Evolutionary conservation across 352 stramenopile genomes (phyloP), one percentile per base, ranked within the genome.

Genomic region (Globisporangium nodosum): DNA sequence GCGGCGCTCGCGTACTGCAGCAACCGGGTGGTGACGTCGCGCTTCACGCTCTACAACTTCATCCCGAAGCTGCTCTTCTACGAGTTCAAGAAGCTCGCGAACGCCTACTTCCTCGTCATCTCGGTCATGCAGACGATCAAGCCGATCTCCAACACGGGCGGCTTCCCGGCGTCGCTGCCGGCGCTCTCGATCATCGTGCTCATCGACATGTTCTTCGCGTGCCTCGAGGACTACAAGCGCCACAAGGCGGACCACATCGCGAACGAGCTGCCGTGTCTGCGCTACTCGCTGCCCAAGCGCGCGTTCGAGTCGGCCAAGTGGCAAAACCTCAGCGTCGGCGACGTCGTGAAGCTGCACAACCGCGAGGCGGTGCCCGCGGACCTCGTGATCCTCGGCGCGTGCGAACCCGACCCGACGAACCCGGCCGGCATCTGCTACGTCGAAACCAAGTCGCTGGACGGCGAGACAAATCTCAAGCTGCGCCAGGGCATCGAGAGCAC

Each of bases 101-200:
- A 98, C 66, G 85, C 92, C 50, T 98, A 98, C 64, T 98, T 98
- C 61, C 73, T 98, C 9, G 60, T 97, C 46, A 96, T 98, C 52
- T 95, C 88, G 9, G 73, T 93, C 69, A 89, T 97, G 77, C 86
- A 96, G 69, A 92, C 80, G 7, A 82, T 97, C 73, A 91, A 90
- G 63, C 75, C 78, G 13, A 97, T 98, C 66, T 96, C 87, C 11
- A 97, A 97, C 67, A 97, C 92, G 24, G 81, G 87, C 21, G 85
- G 87, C 8, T 96, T 96, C 58, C 90, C 91, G 0, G 87, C 92
- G 0, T 97, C 92, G 46, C 63, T 97, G 6, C 78, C 90, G 0
- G 89, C 94, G 27, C 75, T 98, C n/a, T 84, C 81, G 7, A 95
- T 97, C 55, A 97, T 98, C 52, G 81, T 98, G 48, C 58, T 92